Conservation (phyloP, 208 protist genomes). For the Trypanosoma platydactyli region DNA sequence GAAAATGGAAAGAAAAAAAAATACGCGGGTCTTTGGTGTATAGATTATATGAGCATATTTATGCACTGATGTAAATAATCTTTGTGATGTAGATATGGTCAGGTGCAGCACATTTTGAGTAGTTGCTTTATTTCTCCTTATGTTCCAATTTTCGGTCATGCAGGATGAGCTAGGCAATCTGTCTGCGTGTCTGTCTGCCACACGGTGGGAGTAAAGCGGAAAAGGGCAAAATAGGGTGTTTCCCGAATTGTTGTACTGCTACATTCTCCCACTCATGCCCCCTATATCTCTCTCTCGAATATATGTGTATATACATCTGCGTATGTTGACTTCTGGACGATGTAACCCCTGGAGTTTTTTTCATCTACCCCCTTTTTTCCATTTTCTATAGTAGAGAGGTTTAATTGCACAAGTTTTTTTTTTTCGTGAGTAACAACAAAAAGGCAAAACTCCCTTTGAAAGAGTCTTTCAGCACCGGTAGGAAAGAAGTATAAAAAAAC, state of each 20-base stretch:
- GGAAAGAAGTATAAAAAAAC: too few relatives aligned
- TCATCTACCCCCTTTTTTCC: background rate
- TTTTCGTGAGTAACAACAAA: too few relatives aligned
- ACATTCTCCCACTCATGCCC: conserved; percentile 1
- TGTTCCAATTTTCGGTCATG: too few relatives aligned
- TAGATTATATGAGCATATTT: background rate
- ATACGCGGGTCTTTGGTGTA: too few relatives aligned
- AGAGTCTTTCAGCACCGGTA: too few relatives aligned
- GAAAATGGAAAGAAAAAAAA: too few relatives aligned
- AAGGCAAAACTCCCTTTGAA: too few relatives aligned
- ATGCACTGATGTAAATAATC: background rate
- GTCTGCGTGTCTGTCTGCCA: too few relatives aligned
- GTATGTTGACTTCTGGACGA: conserved; percentile 2
- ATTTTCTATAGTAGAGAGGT: background rate
- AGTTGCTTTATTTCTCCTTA: too few relatives aligned
- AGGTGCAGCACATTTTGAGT: too few relatives aligned
- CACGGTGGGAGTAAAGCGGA: background rate
- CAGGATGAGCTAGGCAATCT: background rate
- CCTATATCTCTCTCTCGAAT: conserved; percentile 1
- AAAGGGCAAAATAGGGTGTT: background rate
- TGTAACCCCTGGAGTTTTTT: conserved; percentile 7
- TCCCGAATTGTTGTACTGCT: conserved; percentile 12
- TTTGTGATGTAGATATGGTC: too few relatives aligned
- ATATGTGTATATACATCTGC: conserved; percentile 19
- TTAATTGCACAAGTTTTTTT: too few relatives aligned